Evolutionary conservation across 2,329 filamentous ascomycete genomes (phyloP).

Genomic region (Chaetomium sp.): DNA sequence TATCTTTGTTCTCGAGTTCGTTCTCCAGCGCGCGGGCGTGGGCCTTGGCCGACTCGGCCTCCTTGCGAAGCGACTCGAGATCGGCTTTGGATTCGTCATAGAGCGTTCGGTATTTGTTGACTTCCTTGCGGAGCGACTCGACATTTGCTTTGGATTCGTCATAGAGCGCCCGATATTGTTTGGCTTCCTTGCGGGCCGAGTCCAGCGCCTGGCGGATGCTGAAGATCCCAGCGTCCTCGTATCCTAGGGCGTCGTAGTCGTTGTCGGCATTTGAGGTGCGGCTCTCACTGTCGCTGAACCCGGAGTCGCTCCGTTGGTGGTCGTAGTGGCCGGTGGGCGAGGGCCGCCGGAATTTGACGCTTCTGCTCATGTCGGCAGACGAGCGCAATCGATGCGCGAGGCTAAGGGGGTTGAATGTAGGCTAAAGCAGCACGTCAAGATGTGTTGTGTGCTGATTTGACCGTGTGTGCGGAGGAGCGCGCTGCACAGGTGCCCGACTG

Average conservation of each 20-base stretch:
- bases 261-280: conserved; percentile 25
- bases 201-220: conserved; percentile 27
- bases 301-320: conserved; percentile 29
- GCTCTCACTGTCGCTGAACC: conserved; percentile 29
- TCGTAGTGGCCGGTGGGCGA: conserved; percentile 26
- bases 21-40: conserved; percentile 12
- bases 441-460: conserved; percentile 32
- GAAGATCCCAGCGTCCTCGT: conserved; percentile 23
- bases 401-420: conserved; percentile 15
- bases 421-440: conserved; percentile 24
- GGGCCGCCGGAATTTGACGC: conserved; percentile 29
- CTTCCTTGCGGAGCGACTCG: conserved; percentile 10
- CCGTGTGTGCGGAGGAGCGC: conserved; percentile 16
- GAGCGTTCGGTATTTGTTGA: conserved; percentile 24
- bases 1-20: conserved; percentile 25
- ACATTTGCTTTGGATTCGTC: conserved; percentile 20
- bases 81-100: conserved; percentile 21
- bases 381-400: conserved; percentile 9
- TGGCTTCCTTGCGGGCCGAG: conserved; percentile 17
- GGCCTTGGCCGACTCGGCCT: background rate
- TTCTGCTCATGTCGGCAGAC: conserved; percentile 23
- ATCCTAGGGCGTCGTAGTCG: conserved; percentile 21
- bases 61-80: background rate
- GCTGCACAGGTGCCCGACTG: conserved; percentile 31
- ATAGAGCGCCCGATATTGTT: conserved; percentile 24